Base-by-base conservation (phyloP, 2,329 filamentous ascomycete species). In the Arthrobotrys sinensis region DNA sequence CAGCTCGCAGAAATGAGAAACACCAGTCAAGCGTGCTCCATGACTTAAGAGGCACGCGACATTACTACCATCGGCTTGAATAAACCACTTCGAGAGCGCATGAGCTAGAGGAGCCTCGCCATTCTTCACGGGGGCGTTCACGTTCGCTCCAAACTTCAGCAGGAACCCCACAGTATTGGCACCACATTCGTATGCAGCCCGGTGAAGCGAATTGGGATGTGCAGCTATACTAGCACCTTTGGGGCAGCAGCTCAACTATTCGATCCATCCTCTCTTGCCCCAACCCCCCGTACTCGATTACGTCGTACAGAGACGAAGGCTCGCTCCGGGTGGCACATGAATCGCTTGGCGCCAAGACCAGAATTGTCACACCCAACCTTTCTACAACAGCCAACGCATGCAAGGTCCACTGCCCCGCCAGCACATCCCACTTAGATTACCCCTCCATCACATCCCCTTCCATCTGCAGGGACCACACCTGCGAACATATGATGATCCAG, bases 381-480 rank as follows among this genome's bases (percentile, higher is more conserved):
- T 53, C 60, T 66, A 60, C 69, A 63, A 60, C 69, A 40, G 48
- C 32, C 69, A 73, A 73, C 69, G 50, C 69, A 65, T n/a, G n/a
- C 24, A 40, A 48, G 45, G 16, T 48, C 14, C 11, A 2, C 48
- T 32, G 55, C 55, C 52, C 43, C 34, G 68, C 68, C 48, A 72
- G 68, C 68, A 16, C 57, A 72, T 65, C 68, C 66, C 16, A 62
- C 60, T 45, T 32, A 45, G 16, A 28, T 63, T 76, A 68, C 72
- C 72, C 65, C 72, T 76, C 64, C 71, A 52, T 65, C 24, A 38
- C 50, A 21, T 64, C 71, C 46, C 62, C 62, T 48, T 36, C 34
- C 55, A 48, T 40, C 19, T 53, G 45, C 55, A 60, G 55, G 43
- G 40, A 62, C 55, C 24, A 60, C 45, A 34, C 34, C 63, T 45